A percentile compares a stretch with the other conserved stretches of the same genome.
Conservation (phyloP, 371 early-diverging fungal species). For the Chytridium lagenaria region DNA sequence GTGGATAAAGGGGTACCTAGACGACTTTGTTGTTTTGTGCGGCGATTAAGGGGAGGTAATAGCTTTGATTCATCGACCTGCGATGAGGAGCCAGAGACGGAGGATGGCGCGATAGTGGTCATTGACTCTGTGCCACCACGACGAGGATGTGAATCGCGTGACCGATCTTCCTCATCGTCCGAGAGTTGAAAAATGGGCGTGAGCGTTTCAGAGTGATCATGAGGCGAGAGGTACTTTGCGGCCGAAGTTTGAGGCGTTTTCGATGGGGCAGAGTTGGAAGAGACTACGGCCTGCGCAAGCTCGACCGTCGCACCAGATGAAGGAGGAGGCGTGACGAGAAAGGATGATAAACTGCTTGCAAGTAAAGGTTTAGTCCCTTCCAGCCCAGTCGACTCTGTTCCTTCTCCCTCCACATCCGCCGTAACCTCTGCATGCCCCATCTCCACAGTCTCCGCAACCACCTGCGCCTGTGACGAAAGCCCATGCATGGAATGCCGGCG, state of each 20-base stretch:
- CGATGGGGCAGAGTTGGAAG: too few species aligned
- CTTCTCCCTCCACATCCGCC: neutral
- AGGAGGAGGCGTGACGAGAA: neutral
- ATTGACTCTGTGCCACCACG: too few species aligned
- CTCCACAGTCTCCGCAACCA: neutral
- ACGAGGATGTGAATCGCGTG: too few species aligned
- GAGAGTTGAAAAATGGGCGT: constrained; percentile 50
- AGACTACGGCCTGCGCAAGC: neutral
- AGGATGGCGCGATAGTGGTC: too few species aligned
- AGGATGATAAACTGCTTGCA: neutral
- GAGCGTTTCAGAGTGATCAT: neutral
- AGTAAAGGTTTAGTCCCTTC: neutral
- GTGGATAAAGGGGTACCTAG: neutral
- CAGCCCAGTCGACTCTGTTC: neutral
- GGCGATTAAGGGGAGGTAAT: neutral
- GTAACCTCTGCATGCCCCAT: neutral
- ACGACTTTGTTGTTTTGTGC: neutral
- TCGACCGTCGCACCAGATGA: neutral
- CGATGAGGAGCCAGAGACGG: neutral
- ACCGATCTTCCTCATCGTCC: constrained; percentile 48
- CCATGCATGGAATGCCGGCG: constrained; percentile 34
- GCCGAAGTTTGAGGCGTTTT: too few species aligned
- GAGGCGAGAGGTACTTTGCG: too few species aligned
- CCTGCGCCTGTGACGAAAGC: constrained; percentile 1
- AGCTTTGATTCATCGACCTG: constrained; percentile 5